Evolutionary conservation across 345 rosid genomes (phyloP).

Genomic region (Populus nigra): DNA sequence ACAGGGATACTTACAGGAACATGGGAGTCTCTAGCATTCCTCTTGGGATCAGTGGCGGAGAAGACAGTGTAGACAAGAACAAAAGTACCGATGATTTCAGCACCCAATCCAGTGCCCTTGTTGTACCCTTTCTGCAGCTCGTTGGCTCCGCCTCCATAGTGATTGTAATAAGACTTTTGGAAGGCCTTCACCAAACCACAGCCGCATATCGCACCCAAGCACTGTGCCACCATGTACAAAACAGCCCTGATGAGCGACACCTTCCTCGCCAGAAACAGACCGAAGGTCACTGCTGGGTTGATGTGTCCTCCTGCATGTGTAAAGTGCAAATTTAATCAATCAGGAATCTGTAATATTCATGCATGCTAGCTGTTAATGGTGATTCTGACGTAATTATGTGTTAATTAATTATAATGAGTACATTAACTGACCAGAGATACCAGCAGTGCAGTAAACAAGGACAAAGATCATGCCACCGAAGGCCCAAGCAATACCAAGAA

Average conservation of each 20-base stretch:
- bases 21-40: conserved; percentile 71
- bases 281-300: conserved; percentile 62
- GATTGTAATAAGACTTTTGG: conserved; percentile 55
- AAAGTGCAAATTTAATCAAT: not conserved
- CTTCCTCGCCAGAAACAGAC: conserved; percentile 50
- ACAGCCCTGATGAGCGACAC: conserved; percentile 51
- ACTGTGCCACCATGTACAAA: conserved; percentile 55
- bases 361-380: not conserved
- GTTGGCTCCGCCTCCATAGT: conserved; percentile 65
- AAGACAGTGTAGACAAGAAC: conserved; percentile 80
- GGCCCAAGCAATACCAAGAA: conserved; percentile 93
- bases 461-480: conserved; percentile 96
- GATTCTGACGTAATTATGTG: too few species aligned
- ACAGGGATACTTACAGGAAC: conserved; percentile 53
- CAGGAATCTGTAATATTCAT: not conserved
- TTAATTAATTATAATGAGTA: not conserved
- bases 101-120: conserved; percentile 66
- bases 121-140: conserved; percentile 41
- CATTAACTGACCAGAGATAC: conserved; percentile 62
- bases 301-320: conserved; percentile 50
- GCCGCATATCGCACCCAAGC: conserved; percentile 61
- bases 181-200: conserved; percentile 50
- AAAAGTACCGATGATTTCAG: conserved; percentile 74
- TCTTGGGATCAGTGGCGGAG: conserved; percentile 78
- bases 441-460: conserved; percentile 93